Evolutionary conservation across 371 early-diverging fungal genomes (phyloP), one percentile per base, ranked within the genome.

Genomic region (Syncephalastrum contaminatum): DNA sequence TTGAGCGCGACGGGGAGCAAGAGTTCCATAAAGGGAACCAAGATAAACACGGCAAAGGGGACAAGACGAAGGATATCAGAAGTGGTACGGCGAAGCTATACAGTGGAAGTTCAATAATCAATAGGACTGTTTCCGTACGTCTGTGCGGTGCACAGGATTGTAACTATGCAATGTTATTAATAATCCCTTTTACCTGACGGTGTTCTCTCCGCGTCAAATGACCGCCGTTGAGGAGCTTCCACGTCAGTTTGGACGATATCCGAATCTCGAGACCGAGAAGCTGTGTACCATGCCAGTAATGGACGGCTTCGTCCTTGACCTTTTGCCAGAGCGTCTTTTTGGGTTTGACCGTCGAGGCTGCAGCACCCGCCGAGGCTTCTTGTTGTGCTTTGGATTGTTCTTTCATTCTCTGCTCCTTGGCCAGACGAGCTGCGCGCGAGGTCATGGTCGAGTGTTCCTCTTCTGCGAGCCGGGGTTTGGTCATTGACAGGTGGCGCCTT

Each of bases 271-370:
- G 78, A 8, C 90, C 95, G 22, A 98, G 76, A 18, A 97, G 83
- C 73, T 95, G 93, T 19, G 92, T 89, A 13, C 97, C 98, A 54
- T 95, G 88, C 95, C 95, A 96, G 76, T 94, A 94, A 75, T 98
- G 98, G 36, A 84, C 65, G 13, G 87, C 84, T 70, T 97, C 98
- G 22, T 90, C 88, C 75, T 97, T 97, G 60, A 96, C 82, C 46
- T 89, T 79, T 51, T 81, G 83, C 87, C 83, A 81, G 4, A 91
- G 48, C 16, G 91, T 82, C 59, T 90, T 90, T 20, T 74, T 73
- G 46, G 77, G 80, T 13, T 65, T 59, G 18, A 66, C 57, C 4
- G 72, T 48, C 27, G 59, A 36, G 20, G 60, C 62, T 13, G 60
- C 48, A 18, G 63, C 39, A 12, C 48, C 62, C 15, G 53, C 53